Evolutionary conservation across 306 rosid genomes (phyloP).

Genomic region (cucumber (Cucumis sativus)): DNA sequence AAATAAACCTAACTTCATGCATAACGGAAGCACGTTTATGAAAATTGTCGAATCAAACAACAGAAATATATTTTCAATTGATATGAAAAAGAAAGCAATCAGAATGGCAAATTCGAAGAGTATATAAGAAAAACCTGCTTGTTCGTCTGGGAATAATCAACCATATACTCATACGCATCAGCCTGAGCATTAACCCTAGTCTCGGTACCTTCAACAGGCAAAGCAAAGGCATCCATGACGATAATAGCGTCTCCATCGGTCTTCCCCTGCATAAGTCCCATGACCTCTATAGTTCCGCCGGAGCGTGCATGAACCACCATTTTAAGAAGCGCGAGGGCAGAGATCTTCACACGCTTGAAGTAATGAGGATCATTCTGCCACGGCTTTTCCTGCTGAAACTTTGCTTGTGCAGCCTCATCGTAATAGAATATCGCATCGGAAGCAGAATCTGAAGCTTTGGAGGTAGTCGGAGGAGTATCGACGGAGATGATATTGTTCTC

Average conservation of each 20-base stretch:
- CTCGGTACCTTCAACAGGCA: constrained; percentile 96
- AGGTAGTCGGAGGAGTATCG: constrained; percentile 38
- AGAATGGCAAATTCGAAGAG: neutral
- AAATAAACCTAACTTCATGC: neutral
- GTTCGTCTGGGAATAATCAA: constrained; percentile 86
- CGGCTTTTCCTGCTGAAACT: constrained; percentile 77
- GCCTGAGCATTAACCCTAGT: constrained; percentile 99
- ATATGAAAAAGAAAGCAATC: neutral
- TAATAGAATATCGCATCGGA: constrained; percentile 82
- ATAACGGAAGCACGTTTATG: neutral
- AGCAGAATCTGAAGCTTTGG: constrained; percentile 28
- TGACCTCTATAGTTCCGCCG: constrained; percentile 90
- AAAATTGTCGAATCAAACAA: neutral
- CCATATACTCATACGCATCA: constrained; percentile 94
- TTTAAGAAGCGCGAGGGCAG: constrained; percentile 91
- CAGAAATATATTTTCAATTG: neutral
- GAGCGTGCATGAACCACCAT: constrained; percentile 99
- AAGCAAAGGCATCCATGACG: constrained; percentile 90
- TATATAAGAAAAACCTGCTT: constrained; percentile 44
- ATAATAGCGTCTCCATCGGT: constrained; percentile 81
- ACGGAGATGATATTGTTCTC: constrained; percentile 75
- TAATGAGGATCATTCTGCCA: constrained; percentile 81
- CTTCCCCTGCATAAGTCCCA: constrained; percentile 99
- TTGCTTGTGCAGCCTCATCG: constrained; percentile 60
- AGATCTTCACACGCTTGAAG: constrained; percentile 96